phyloP scores from a whole-genome alignment of 371 early-diverging fungal species.

The Polyrhizophydium stewartii region DNA sequence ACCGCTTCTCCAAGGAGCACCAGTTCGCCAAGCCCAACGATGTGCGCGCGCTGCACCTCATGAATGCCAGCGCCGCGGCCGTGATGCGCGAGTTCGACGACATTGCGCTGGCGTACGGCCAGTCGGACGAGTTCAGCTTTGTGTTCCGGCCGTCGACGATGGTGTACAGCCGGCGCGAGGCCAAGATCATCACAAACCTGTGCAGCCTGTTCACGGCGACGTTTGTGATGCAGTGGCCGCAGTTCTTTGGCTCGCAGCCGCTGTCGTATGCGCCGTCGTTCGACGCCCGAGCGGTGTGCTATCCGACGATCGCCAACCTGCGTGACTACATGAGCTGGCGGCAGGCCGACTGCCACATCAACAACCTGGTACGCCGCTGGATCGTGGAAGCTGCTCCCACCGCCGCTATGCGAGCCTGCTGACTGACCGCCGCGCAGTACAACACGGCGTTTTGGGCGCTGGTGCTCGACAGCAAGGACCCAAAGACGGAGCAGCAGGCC shows the following conservation, averaged over 20 bases:
- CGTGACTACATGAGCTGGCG: slow-evolving; percentile 93
- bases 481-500: slow-evolving; percentile 29
- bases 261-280: slow-evolving; percentile 83
- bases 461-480: slow-evolving; percentile 47
- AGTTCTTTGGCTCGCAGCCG: slow-evolving; percentile 58
- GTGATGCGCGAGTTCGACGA: slow-evolving; percentile 81
- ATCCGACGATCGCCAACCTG: slow-evolving; percentile 75
- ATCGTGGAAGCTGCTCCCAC: too few species aligned
- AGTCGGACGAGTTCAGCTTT: slow-evolving; percentile 94
- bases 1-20: slow-evolving; percentile 82
- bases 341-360: slow-evolving; percentile 83
- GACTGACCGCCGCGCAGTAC: slow-evolving; percentile 61
- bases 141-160: slow-evolving; percentile 61
- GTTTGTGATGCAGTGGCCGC: slow-evolving; percentile 78
- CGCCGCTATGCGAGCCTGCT: slow-evolving; percentile 17
- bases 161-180: slow-evolving; percentile 75
- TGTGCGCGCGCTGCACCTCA: slow-evolving; percentile 71
- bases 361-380: slow-evolving; percentile 37
- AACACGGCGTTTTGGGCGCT: slow-evolving; percentile 93
- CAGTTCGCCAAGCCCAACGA: slow-evolving; percentile 92
- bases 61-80: slow-evolving; percentile 75
- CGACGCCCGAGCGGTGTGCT: slow-evolving; percentile 84
- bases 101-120: slow-evolving; percentile 84
- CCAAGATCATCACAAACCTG: slow-evolving; percentile 82
- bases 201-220: slow-evolving; percentile 82